Conservation (phyloP, 116 monocot species). For the Trichopus zeylanicus region DNA sequence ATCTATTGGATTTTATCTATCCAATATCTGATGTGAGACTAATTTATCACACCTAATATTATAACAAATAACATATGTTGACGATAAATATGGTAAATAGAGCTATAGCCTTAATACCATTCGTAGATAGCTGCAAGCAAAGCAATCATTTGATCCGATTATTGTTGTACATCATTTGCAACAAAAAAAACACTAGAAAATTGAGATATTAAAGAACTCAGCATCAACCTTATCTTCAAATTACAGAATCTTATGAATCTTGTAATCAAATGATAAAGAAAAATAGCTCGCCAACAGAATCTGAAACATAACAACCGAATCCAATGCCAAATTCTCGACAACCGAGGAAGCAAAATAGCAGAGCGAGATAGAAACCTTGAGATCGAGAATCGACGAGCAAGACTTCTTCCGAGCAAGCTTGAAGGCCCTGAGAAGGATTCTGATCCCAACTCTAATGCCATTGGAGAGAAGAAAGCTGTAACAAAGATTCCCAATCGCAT, state of each 20-base stretch:
- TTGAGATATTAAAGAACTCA: neutral
- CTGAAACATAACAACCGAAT: neutral
- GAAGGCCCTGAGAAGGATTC: conserved; percentile 90
- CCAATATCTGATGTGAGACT: too few relatives aligned
- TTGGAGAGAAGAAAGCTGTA: conserved; percentile 91
- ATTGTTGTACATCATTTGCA: too few relatives aligned
- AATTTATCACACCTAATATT: too few relatives aligned
- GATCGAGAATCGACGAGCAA: conserved; percentile 85
- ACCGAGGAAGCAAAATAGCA: neutral
- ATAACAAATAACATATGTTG: too few relatives aligned
- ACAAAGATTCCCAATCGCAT: conserved; percentile 90
- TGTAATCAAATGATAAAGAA: neutral
- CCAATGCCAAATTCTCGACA: neutral
- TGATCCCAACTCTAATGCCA: conserved; percentile 89
- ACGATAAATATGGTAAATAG: too few relatives aligned
- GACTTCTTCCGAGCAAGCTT: conserved; percentile 79
- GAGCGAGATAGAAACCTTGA: conserved; percentile 34
- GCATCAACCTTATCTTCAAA: too few relatives aligned
- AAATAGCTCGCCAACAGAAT: neutral
- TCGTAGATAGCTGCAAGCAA: too few relatives aligned
- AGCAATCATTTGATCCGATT: too few relatives aligned
- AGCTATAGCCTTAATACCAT: too few relatives aligned
- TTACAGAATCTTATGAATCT: too few relatives aligned
- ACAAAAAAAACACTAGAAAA: neutral
- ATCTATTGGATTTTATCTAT: too few relatives aligned